These are phyloP conservation scores for Penicillium sp. DNA, from an alignment of 2,329 filamentous ascomycete species.

Conservation along the genomic window DNA sequence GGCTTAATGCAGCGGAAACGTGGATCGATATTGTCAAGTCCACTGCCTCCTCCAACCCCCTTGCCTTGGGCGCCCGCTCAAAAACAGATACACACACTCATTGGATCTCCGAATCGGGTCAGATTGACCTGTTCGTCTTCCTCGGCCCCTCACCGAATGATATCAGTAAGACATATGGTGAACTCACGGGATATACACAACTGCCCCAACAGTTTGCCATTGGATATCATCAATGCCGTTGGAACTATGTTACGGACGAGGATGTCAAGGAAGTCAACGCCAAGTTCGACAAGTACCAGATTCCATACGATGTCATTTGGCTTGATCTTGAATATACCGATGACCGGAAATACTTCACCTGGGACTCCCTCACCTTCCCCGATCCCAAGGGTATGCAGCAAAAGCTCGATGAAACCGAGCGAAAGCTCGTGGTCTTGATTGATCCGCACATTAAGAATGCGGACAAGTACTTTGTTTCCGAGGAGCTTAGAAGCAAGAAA, in stretches of 20 bases:
- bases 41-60: slow-evolving; percentile 70
- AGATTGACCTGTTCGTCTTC: slow-evolving; percentile 92
- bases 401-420: slow-evolving; percentile 77
- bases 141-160: slow-evolving; percentile 83
- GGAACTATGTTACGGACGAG: slow-evolving; percentile 97
- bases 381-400: slow-evolving; percentile 85
- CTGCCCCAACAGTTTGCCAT: slow-evolving; percentile 91
- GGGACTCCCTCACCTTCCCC: slow-evolving; percentile 84
- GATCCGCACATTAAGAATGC: slow-evolving; percentile 98
- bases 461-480: slow-evolving; percentile 70
- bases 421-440: slow-evolving; percentile 91
- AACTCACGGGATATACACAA: slow-evolving; percentile 87
- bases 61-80: slow-evolving; percentile 67
- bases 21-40: slow-evolving; percentile 93
- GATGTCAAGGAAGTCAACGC: slow-evolving; percentile 95
- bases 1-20: slow-evolving; percentile 95
- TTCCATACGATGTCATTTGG: slow-evolving; percentile 99
- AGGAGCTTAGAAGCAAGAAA: slow-evolving; percentile 80
- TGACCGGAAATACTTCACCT: slow-evolving; percentile 97
- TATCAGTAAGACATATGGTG: slow-evolving; percentile 76
- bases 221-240: slow-evolving; percentile 95
- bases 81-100: slow-evolving; percentile 83
- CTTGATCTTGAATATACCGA: slow-evolving; percentile 97
- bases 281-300: slow-evolving; percentile 92
- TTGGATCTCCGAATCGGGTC: slow-evolving; percentile 91